A percentile compares a stretch with the other conserved stretches of the same genome.
Conservation (phyloP, 2,329 filamentous ascomycete genomes). For the Fusarium praegraminearum region DNA sequence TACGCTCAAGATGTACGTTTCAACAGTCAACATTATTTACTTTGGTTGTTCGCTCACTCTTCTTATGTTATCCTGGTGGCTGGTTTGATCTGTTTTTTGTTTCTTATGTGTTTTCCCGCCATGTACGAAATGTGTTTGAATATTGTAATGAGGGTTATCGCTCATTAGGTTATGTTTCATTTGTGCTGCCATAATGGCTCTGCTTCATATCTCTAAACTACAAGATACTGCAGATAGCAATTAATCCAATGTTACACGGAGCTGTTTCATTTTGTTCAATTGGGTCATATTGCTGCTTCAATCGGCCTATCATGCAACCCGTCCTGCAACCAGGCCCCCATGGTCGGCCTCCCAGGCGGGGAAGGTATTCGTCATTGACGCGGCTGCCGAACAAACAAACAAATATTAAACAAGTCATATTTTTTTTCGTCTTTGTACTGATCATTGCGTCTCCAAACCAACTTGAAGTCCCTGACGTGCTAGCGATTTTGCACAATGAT, state of each 20-base stretch:
- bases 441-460: fast-evolving
- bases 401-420: no score
- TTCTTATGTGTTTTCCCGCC: background rate
- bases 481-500: constrained; percentile 35
- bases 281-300: background rate
- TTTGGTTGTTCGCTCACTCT: background rate
- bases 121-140: background rate
- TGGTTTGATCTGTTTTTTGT: background rate
- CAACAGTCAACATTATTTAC: background rate
- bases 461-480: no score
- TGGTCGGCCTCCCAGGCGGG: constrained; percentile 34
- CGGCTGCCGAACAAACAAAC: background rate
- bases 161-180: background rate
- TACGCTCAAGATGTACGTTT: background rate
- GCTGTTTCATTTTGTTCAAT: background rate
- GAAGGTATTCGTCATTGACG: constrained; percentile 9
- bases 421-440: background rate
- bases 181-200: background rate
- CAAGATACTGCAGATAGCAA: background rate
- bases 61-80: no score
- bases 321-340: background rate
- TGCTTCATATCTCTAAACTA: background rate
- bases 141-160: background rate
- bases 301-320: background rate
- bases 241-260: background rate